These are phyloP conservation scores for Argentina anserina DNA, from an alignment of 306 rosid genomes.

Conservation along the genomic window DNA sequence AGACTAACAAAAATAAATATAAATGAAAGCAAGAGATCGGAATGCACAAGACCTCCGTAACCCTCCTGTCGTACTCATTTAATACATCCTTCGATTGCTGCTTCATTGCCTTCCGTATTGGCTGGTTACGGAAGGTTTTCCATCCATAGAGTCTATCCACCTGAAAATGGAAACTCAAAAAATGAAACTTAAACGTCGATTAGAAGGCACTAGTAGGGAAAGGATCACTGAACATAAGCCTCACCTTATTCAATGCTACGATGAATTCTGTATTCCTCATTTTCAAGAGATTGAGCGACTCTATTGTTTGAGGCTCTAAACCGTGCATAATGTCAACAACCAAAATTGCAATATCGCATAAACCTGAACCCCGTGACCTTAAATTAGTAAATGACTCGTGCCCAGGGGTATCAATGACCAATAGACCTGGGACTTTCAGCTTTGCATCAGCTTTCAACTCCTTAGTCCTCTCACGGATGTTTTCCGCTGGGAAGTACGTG, in stretches of 20 bases:
- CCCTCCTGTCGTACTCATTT: slow-evolving; percentile 81
- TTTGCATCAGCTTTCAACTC: slow-evolving; percentile 95
- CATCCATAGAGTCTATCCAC: slow-evolving; percentile 95
- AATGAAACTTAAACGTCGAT: slow-evolving; percentile 3
- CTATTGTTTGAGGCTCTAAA: slow-evolving; percentile 89
- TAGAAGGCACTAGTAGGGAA: neutral
- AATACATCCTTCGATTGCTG: slow-evolving; percentile 84
- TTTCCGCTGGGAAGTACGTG: slow-evolving; percentile 88
- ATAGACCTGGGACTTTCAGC: slow-evolving; percentile 83
- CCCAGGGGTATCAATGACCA: slow-evolving; percentile 96
- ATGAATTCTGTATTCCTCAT: slow-evolving; percentile 97
- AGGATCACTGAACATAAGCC: neutral
- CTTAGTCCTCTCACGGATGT: slow-evolving; percentile 89
- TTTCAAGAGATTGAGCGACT: slow-evolving; percentile 82
- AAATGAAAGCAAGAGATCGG: neutral
- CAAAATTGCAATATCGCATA: slow-evolving; percentile 93
- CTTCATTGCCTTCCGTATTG: slow-evolving; percentile 71
- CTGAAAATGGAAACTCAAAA: slow-evolving; percentile 35
- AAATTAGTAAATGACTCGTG: slow-evolving; percentile 87
- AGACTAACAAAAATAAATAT: neutral
- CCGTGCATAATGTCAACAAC: slow-evolving; percentile 99
- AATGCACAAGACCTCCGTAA: slow-evolving; percentile 54
- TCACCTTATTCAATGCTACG: slow-evolving; percentile 86
- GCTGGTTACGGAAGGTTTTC: slow-evolving; percentile 71
- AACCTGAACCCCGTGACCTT: slow-evolving; percentile 91